Evolutionary conservation across 106 monocot species (phyloP).

Genomic region (Gastrodia elata): DNA sequence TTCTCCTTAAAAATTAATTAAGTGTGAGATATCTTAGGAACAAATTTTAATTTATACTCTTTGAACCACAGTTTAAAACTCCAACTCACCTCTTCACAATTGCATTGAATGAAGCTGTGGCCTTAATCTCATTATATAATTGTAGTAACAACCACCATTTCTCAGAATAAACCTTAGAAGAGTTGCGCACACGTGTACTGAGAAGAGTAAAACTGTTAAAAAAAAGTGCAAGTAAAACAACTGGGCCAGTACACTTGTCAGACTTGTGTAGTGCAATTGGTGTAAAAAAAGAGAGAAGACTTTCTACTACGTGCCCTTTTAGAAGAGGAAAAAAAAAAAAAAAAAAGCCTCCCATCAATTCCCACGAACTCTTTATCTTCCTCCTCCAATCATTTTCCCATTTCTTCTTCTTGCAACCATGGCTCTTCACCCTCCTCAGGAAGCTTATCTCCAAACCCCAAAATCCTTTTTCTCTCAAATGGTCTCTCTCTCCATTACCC

Average conservation of each 20-base stretch:
- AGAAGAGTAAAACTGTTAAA: neutral
- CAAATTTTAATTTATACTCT: too few species aligned
- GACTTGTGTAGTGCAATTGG: slow-evolving; percentile 5
- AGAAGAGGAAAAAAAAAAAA: neutral
- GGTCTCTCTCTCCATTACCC: slow-evolving; percentile 6
- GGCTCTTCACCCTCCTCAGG: slow-evolving; percentile 4
- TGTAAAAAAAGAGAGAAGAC: slow-evolving; percentile 3
- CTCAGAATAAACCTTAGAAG: too few species aligned
- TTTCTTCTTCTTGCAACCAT: neutral
- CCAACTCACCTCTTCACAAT: too few species aligned
- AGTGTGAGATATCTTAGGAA: too few species aligned
- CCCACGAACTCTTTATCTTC: neutral
- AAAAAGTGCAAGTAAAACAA: neutral
- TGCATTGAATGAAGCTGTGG: too few species aligned
- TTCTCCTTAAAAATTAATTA: too few species aligned
- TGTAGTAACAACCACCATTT: too few species aligned
- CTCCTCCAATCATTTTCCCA: neutral
- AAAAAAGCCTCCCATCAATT: too few species aligned
- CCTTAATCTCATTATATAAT: too few species aligned
- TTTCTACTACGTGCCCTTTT: slow-evolving; percentile 2
- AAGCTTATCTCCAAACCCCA: too few species aligned
- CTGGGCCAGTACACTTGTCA: slow-evolving; percentile 7
- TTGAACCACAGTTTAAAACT: too few species aligned
- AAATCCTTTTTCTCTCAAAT: slow-evolving; percentile 6
- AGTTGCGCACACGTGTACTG: neutral